Base-by-base conservation (phyloP, 2,329 filamentous ascomycete species). In the Fusarium robinianum region DNA sequence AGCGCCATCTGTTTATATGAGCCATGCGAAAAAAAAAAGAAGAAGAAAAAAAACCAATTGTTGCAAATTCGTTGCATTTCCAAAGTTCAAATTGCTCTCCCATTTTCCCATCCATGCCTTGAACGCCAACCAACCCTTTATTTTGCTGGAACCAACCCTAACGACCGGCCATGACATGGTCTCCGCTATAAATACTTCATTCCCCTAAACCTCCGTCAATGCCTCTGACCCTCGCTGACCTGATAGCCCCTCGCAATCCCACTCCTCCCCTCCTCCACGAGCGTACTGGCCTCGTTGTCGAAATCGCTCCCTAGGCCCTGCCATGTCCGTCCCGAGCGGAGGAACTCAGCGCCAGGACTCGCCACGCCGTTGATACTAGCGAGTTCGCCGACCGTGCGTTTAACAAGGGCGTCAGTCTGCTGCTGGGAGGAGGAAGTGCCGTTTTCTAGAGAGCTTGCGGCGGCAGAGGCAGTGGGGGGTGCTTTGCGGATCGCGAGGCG, bases 281-380 rank as follows among this genome's bases (percentile, higher is more conserved):
- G 66, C 1, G 87, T 84, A 42, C 87, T 73, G n/a, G 73, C 71
- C 39, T 80, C 76, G 10, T 72, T 72, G n/a, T 70, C 53, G 60
- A 90, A 95, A 65, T 99, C 94, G 50, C 83, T 95, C 0, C 94
- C 94, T 16, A 99, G 70, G 0, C 94, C 94, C 62, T 87, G 87
- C 94, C 94, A 99, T 4, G 89, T 95, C 43, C 94, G 74, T 60
- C 91, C 81, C 4, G 85, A 87, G 21, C 85, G 80, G 51, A 99
- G 71, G 58, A 81, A 97, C 66, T 96, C 89, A 1, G 94, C 94
- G 0, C 90, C 94, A 0, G 94, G 94, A 31, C 92, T 97, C n/a
- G 87, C 76, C 1, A 92, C 81, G 6, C 90, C 90, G 37, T 91
- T 92, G 56, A 97, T 83, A 31, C 84, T 84, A 0, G 89, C 86